Conservation (phyloP, 352 stramenopile genomes). For the Phytophthora citricola region DNA sequence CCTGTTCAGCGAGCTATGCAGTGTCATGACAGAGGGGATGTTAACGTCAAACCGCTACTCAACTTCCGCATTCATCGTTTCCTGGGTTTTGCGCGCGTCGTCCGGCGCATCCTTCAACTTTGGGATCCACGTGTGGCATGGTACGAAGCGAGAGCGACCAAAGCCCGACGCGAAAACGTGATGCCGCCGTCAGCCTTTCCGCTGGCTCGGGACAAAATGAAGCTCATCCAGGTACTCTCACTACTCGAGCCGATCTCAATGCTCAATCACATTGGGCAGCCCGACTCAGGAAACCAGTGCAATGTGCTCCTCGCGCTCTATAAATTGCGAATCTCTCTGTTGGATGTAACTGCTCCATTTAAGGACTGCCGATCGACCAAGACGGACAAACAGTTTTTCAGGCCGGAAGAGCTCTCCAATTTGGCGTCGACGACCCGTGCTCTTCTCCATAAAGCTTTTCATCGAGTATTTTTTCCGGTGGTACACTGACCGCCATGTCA, state of each 20-base stretch:
- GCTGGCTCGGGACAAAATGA: too few species aligned
- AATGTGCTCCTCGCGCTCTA: slow-evolving; percentile 5
- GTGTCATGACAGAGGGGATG: not conserved
- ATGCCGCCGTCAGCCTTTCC: too few species aligned
- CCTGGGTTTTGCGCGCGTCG: slow-evolving; percentile 2
- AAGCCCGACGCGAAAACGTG: not conserved
- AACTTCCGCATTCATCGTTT: not conserved
- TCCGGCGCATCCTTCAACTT: slow-evolving; percentile 8
- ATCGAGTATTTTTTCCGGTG: slow-evolving; percentile 6
- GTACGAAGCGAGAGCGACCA: slow-evolving; percentile 1
- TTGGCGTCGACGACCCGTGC: slow-evolving; percentile 4
- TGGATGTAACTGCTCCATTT: not conserved
- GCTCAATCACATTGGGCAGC: too few species aligned
- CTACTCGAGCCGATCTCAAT: too few species aligned
- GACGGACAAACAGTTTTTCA: slow-evolving; percentile 1
- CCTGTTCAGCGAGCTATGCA: slow-evolving; percentile 11
- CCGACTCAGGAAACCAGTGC: not conserved
- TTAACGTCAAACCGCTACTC: slow-evolving; percentile 4
- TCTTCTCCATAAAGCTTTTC: slow-evolving; percentile 7
- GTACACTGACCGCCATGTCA: slow-evolving; percentile 8
- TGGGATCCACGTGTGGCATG: slow-evolving; percentile 13
- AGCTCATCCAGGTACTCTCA: too few species aligned
- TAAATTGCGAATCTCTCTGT: slow-evolving; percentile 2
- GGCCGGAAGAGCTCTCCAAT: slow-evolving; percentile 4
- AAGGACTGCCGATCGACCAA: slow-evolving; percentile 8